A percentile compares a stretch with the other conserved stretches of the same genome.
Conservation (phyloP, 1,284 basidiomycete species). For the Sporisorium exsertum region DNA sequence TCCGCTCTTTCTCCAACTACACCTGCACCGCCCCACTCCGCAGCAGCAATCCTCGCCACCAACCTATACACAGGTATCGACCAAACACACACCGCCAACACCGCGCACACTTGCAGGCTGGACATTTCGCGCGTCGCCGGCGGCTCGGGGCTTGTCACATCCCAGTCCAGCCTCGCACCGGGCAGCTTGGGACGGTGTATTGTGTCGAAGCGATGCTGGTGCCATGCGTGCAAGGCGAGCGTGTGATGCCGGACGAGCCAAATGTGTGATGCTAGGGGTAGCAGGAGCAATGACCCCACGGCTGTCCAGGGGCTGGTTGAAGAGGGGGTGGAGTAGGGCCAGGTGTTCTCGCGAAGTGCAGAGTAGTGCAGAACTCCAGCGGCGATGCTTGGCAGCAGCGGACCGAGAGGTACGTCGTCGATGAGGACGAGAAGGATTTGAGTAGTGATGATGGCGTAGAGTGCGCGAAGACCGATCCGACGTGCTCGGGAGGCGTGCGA, state of each 20-base stretch:
- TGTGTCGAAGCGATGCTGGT: slow-evolving; percentile 41
- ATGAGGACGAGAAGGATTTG: slow-evolving; percentile 13
- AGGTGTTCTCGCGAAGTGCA: slow-evolving; percentile 12
- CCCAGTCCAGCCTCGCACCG: slow-evolving; percentile 45
- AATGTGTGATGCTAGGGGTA: slow-evolving; percentile 32
- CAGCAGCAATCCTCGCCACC: slow-evolving; percentile 37
- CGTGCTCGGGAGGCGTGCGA: slow-evolving; percentile 31
- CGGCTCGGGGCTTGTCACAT: slow-evolving; percentile 17
- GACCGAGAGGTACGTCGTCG: slow-evolving; percentile 30
- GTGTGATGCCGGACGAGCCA: slow-evolving; percentile 40
- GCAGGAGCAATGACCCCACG: slow-evolving; percentile 12
- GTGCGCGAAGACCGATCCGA: slow-evolving; percentile 19
- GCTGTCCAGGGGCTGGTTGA: not conserved
- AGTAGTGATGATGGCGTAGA: slow-evolving; percentile 1
- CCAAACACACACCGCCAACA: slow-evolving; percentile 43
- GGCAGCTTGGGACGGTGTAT: slow-evolving; percentile 31
- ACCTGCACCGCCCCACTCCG: slow-evolving; percentile 40
- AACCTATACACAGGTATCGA: slow-evolving; percentile 41
- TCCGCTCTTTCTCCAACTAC: slow-evolving; percentile 1
- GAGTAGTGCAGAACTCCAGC: slow-evolving; percentile 19
- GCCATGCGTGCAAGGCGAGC: slow-evolving; percentile 31
- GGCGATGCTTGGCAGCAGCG: slow-evolving; percentile 16
- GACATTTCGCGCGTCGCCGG: slow-evolving; percentile 29
- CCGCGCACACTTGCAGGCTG: slow-evolving; percentile 37
- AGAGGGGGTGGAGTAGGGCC: slow-evolving; percentile 25